Percentiles rank a stretch among this genome's conserved stretches.
Conservation (phyloP, 2,329 filamentous ascomycete genomes). For the Rutstroemia sp. region DNA sequence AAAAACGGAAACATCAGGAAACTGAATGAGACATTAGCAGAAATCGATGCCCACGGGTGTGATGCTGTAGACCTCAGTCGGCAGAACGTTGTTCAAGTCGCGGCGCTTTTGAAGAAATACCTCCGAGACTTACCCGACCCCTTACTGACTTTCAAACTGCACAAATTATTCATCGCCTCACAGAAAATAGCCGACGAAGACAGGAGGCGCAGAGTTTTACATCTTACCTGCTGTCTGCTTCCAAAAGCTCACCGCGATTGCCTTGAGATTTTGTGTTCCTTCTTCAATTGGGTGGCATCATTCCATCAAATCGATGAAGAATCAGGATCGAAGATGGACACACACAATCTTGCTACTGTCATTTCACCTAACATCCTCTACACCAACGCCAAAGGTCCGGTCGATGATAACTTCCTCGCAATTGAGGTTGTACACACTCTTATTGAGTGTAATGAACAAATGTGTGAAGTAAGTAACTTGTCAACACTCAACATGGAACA, state of each 20-base stretch:
- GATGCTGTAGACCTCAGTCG: conserved; percentile 80
- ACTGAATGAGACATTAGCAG: conserved; percentile 75
- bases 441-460: conserved; percentile 89
- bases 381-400: conserved; percentile 55
- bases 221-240: conserved; percentile 84
- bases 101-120: conserved; percentile 91
- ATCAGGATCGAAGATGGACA: conserved; percentile 96
- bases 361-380: conserved; percentile 94
- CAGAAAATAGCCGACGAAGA: conserved; percentile 81
- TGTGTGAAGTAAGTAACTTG: conserved; percentile 74
- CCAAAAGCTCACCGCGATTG: conserved; percentile 90
- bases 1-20: conserved; percentile 99
- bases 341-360: conserved; percentile 93
- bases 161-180: conserved; percentile 81
- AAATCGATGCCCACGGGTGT: conserved; percentile 79
- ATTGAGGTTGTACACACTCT: conserved; percentile 89
- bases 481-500: conserved; percentile 13
- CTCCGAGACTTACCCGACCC: conserved; percentile 91
- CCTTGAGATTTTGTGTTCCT: conserved; percentile 90
- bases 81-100: conserved; percentile 88
- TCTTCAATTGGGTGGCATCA: conserved; percentile 94
- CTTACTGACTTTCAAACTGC: conserved; percentile 89
- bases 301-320: conserved; percentile 98
- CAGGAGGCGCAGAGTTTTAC: conserved; percentile 75
- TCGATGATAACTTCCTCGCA: conserved; percentile 87